Base-by-base conservation (phyloP, 345 rosid species). In the Gossypium rotundifolium region DNA sequence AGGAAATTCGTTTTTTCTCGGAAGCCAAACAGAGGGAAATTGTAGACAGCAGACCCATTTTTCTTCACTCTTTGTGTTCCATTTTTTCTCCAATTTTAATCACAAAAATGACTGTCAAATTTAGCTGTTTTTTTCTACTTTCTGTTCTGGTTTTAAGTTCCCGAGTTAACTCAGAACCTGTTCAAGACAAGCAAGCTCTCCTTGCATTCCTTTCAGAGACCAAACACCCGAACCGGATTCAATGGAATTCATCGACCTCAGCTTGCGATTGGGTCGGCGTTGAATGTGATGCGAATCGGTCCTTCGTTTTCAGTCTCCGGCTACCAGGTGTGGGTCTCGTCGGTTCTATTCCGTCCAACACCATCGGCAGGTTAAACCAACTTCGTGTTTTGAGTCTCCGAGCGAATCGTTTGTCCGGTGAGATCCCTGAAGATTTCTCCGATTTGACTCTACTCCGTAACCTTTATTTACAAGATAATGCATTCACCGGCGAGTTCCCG, bases 381-480 rank as follows among this genome's bases (percentile, higher is more conserved):
- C 98, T 95, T 77, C 87, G 98, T 44, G 96, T 95, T 58, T 81
- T 95, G 8, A 91, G 98, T 86, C 97, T 93, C 72, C 99, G 96
- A 8, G 89, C 93, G 0, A 93, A 93, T 66, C 87, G 97, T 57
- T 85, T 95, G 59, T 77, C 87, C 68, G 97, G 97, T 58, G 81
- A 82, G 87, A 82, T 94, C 86, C 98, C 98, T 52, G 63, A 87
- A 22, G 98, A 94, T 76, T 86, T 95, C 86, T 77, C 94, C 42
- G 87, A 93, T 44, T 82, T 95, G 18, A 90, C 91, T 38, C 79
- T 80, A 17, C 87, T 93, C 55, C 87, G 99, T 16, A 87, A 90
- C 81, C 83, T 95, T 6, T 95, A 89, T 53, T 80, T 95, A 10
- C 99, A 95, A 53, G 71, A 55, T 38, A 95, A 95, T 77, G 80